Base-by-base conservation (phyloP, 1,284 basidiomycete genomes). In the Boletus semigastroideus region DNA sequence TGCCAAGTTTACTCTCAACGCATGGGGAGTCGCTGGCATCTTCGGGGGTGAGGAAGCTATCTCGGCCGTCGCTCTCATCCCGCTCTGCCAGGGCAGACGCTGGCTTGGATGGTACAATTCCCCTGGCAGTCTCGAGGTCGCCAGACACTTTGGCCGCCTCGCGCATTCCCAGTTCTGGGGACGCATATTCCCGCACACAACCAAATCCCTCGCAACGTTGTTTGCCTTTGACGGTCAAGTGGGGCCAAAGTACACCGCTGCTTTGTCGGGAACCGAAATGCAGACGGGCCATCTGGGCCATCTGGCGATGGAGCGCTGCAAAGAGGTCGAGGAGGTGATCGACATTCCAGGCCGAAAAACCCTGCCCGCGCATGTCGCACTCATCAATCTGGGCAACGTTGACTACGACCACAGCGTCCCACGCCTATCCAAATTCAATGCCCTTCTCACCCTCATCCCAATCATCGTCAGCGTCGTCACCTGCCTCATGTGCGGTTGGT, bases 41-140 rank as follows among this genome's bases (percentile, higher is more conserved):
- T 69, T 71, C 22, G 69, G 68, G 5, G 68, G 68, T 7, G 68
- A 71, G 28, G 69, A 71, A 49, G 60, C 61, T 3, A 53, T 72
- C 25, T 58, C 68, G 1, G 60, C 68, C 3, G 59, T 70, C 55
- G 54, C 54, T 9, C 56, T 63, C 16, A 55, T 72, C 6, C 66
- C 66, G 19, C 51, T 72, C 7, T 64, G 51, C 47, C 53, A 55
- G 33, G 59, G 59, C 7, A 61, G 63, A 40, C 66, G 57, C n/a
- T 70, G 69, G 64, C 46, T 71, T 5, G 70, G 70, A 11, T 69
- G 68, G 67, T 71, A 69, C 42, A 71, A 71, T 36, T 55, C 70
- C 10, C 66, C 70, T 0, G 67, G 69, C 6, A 66, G 65, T 38
- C 54, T 68, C 25, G 42, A 53, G 2, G 58, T 71, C 10, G 67